Percentiles rank a stretch among this genome's conserved stretches.
Conservation (phyloP, 1,284 basidiomycete species). For the Mycena citricolor region DNA sequence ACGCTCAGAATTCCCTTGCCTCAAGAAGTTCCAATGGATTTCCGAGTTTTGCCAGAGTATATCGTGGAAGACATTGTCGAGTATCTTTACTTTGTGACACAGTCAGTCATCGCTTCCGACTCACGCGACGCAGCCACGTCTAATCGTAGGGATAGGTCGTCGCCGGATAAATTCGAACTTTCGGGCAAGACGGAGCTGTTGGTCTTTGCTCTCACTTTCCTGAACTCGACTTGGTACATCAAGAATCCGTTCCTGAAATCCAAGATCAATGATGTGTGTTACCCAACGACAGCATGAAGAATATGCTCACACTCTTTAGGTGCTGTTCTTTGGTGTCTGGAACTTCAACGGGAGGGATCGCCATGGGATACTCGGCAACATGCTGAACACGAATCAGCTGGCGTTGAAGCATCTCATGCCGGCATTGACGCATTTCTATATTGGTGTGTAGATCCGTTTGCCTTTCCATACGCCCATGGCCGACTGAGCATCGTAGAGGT, state of each 20-base stretch:
- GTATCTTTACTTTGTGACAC: conserved; percentile 81
- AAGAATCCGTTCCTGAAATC: conserved; percentile 98
- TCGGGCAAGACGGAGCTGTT: conserved; percentile 88
- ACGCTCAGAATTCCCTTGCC: conserved; percentile 77
- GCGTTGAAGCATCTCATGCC: conserved; percentile 90
- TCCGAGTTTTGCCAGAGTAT: conserved; percentile 93
- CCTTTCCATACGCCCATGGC: conserved; percentile 2
- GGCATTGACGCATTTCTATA: conserved; percentile 93
- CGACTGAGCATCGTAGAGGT: conserved; percentile 64
- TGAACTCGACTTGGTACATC: conserved; percentile 94
- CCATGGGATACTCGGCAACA: conserved; percentile 78
- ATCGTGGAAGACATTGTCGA: conserved; percentile 94
- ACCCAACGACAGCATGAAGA: too few relatives aligned
- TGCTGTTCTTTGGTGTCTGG: conserved; percentile 81
- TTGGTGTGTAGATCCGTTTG: conserved; percentile 54
- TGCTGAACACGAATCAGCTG: conserved; percentile 82
- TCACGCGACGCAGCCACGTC: too few relatives aligned
- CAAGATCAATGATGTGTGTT: conserved; percentile 88
- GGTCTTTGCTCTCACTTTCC: conserved; percentile 87
- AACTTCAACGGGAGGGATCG: conserved; percentile 75
- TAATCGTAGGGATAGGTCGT: conserved; percentile 51
- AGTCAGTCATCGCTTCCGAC: conserved; percentile 46
- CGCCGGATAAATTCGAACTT: conserved; percentile 80
- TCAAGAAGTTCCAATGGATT: conserved; percentile 79
- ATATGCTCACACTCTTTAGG: conserved; percentile 43